These are phyloP conservation scores for Terfezia claveryi DNA, from an alignment of 495 filamentous ascomycete species.

Conservation along the genomic window DNA sequence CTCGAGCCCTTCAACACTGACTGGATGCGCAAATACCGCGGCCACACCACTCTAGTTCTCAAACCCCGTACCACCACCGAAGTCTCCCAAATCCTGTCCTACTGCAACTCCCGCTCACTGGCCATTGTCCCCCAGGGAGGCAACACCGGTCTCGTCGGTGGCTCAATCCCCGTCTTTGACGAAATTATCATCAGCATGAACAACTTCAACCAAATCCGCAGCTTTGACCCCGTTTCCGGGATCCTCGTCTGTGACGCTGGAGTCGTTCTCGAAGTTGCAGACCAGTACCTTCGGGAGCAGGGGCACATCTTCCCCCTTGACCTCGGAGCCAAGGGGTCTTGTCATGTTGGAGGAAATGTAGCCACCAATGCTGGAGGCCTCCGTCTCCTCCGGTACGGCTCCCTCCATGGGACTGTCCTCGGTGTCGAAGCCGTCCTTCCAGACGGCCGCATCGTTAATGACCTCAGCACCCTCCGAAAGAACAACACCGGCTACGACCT, in stretches of 20 bases:
- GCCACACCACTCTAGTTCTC: slow-evolving; percentile 65
- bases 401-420: slow-evolving; percentile 75
- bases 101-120: slow-evolving; percentile 77
- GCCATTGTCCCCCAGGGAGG: slow-evolving; percentile 96
- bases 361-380: slow-evolving; percentile 88
- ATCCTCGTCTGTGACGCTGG: slow-evolving; percentile 77
- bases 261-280: slow-evolving; percentile 69
- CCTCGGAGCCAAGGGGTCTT: slow-evolving; percentile 88
- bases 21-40: slow-evolving; percentile 98
- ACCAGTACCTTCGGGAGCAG: slow-evolving; percentile 57
- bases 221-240: slow-evolving; percentile 83
- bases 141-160: slow-evolving; percentile 87
- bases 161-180: slow-evolving; percentile 87
- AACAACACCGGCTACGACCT: slow-evolving; percentile 98
- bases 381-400: slow-evolving; percentile 75
- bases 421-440: slow-evolving; percentile 84
- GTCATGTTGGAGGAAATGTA: slow-evolving; percentile 96
- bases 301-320: slow-evolving; percentile 83
- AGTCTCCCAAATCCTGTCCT: slow-evolving; percentile 67
- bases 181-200: slow-evolving; percentile 84
- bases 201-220: slow-evolving; percentile 73
- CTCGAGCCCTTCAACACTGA: slow-evolving; percentile 85
- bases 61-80: slow-evolving; percentile 66
- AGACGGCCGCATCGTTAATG: slow-evolving; percentile 75
- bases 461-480: slow-evolving; percentile 69